A percentile compares a stretch with the other conserved stretches of the same genome.
Conservation (phyloP, 164 flowering plant species). For the Buxus sempervirens region DNA sequence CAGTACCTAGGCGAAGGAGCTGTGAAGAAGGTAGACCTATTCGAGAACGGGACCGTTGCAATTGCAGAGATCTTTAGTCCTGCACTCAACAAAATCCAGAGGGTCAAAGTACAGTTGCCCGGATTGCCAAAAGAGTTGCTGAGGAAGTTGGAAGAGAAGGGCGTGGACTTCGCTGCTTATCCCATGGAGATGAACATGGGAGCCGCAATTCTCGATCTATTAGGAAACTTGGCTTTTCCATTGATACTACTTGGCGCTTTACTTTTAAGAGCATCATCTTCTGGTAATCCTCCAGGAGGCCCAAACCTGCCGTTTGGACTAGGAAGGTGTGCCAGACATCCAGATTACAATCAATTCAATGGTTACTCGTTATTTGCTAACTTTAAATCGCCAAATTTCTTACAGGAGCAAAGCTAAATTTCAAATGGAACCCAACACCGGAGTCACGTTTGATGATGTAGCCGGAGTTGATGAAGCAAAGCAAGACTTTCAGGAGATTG, state of each 20-base stretch:
- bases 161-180: conserved; percentile 71
- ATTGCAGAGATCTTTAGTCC: conserved; percentile 61
- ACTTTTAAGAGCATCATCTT: conserved; percentile 25
- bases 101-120: conserved; percentile 63
- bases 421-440: conserved; percentile 74
- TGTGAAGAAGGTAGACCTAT: conserved; percentile 63
- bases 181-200: conserved; percentile 37
- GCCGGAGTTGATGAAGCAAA: conserved; percentile 81
- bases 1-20: conserved; percentile 59
- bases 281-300: conserved; percentile 34
- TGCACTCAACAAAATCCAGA: conserved; percentile 47
- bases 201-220: conserved; percentile 42
- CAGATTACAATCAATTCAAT: background rate
- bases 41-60: conserved; percentile 61
- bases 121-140: conserved; percentile 53
- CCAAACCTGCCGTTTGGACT: conserved; percentile 61
- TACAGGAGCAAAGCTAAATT: conserved; percentile 64
- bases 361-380: too few relatives aligned
- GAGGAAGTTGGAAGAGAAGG: conserved; percentile 56
- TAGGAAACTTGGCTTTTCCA: conserved; percentile 63
- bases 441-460: conserved; percentile 73
- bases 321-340: conserved; percentile 35
- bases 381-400: background rate
- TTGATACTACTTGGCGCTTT: conserved; percentile 46
- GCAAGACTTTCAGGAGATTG: conserved; percentile 67